A percentile compares a stretch with the other conserved stretches of the same genome.
These are phyloP conservation scores for Catharanthus roseus DNA, from an alignment of 257 asterid species.

Conservation along the genomic window DNA sequence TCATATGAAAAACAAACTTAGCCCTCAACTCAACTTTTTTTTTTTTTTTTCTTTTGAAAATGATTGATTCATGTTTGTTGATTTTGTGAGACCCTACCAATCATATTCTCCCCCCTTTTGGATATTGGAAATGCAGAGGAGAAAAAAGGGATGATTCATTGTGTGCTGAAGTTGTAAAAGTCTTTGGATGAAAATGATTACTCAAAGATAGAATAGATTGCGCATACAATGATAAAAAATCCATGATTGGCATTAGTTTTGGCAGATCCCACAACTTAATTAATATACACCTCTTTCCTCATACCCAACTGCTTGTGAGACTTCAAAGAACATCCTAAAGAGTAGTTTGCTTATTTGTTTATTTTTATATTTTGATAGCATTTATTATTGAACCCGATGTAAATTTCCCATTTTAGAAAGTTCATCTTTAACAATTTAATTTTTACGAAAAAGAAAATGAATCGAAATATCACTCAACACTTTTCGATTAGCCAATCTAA, in stretches of 20 bases:
- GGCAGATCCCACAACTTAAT: no score
- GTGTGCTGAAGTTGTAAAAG: neutral
- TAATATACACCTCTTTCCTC: neutral
- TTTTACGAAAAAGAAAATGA: no score
- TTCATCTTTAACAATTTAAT: no score
- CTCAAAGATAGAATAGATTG: no score
- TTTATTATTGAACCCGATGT: no score
- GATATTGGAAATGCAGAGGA: neutral
- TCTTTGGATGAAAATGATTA: neutral
- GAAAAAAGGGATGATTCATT: neutral
- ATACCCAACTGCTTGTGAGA: neutral
- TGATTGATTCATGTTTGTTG: slow-evolving; percentile 7
- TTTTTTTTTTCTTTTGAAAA: neutral
- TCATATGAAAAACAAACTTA: neutral
- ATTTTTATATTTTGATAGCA: no score
- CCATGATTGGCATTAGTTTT: neutral
- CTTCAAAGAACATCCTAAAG: no score
- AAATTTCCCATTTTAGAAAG: no score
- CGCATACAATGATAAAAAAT: no score
- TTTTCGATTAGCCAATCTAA: no score
- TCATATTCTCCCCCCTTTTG: neutral
- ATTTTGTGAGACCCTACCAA: neutral
- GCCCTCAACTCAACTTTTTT: neutral
- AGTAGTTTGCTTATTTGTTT: no score
- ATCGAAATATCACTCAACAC: no score